Evolutionary conservation across 1,284 basidiomycete genomes (phyloP), one percentile per base, ranked within the genome.

Genomic region (Sanghuangporus baumii): DNA sequence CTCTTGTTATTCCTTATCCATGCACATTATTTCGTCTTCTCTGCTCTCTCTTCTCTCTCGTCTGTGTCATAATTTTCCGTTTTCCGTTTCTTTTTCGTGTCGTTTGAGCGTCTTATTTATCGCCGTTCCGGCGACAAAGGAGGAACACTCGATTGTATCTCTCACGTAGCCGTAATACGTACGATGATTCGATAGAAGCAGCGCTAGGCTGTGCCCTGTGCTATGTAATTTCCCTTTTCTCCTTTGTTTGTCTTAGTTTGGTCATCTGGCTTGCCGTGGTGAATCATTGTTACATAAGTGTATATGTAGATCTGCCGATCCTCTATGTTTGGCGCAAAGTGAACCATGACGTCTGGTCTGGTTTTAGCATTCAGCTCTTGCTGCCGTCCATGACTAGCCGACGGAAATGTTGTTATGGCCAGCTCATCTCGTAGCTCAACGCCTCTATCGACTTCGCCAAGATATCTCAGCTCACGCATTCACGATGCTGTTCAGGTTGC

Each of bases 401-500:
- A 43, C n/a, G 38, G 37, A 37, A 43, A 54, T 60, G 51, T 52
- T 61, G 60, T 18, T 38, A 62, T 62, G 61, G 55, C 61, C 37
- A 58, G 56, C 12, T 52, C 55, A 41, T 54, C 50, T 31, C n/a
- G 38, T 34, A 48, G 16, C n/a, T n/a, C 36, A 56, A 48, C 46
- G 11, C 26, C 40, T 14, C 54, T 16, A 11, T 46, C 55, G 36
- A 47, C 60, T 6, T 51, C 60, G 34, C 18, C 47, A 38, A 34
- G 52, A 41, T 37, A 40, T 47, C 8, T 23, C 9, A 26, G 36
- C n/a, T 63, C 62, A 20, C 57, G 74, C 71, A 69, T 72, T 74
- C 72, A 78, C 74, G 79, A 81, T 74, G 78, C 81, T 74, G 76
- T 76, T 69, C 78, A 76, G 66, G 78, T 81, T 68, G 76, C 81